Evolutionary conservation across 164 flowering plant genomes (phyloP), one percentile per base, ranked within the genome.

Genomic region (Saururus chinensis): DNA sequence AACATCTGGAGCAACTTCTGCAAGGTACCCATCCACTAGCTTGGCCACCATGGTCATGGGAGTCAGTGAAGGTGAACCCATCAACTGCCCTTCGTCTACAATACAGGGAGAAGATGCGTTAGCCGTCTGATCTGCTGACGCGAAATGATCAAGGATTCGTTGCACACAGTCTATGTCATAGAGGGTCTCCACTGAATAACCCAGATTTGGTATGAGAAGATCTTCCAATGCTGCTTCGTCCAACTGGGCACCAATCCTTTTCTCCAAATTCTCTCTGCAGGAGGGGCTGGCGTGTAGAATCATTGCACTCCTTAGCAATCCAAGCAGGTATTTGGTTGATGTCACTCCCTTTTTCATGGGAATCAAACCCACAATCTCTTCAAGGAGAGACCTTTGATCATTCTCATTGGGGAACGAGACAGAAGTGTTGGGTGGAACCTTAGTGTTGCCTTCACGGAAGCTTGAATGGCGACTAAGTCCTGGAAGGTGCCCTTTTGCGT

Each of bases 131-230:
- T 80, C 78, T 19, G 59, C 48, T 22, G 68, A 53, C 74, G 82
- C 68, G 75, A 85, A 88, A 65, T 88, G 80, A 67, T 84, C 86
- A 24, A 86, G 83, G 53, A 88, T 81, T 61, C 92, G 69, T 71
- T 86, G 92, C 56, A 88, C 74, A 60, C 88, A 84, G 62, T 86
- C 90, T 51, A 86, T 70, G 54, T 88, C 96, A 66, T 88, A 83
- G 26, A 82, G 81, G 3, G 88, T 86, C 62, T 88, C 92, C 48
- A 70, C 69, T 0, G 89, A 75, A 64, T 76, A 82, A 5, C 86
- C 84, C 71, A 82, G 72, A 51, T 79, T 88, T 20, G 96, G 92
- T 59, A 88, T 82, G 40, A 86, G 80, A 64, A 88, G 76, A 69
- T 88, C 96, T 61, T 80, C 88, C 48, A 86, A 74, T 25, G 76